Percentiles rank a stretch among this genome's conserved stretches.
phyloP scores from a whole-genome alignment of 73 alveolate species.

The Symbiodinium natans region DNA sequence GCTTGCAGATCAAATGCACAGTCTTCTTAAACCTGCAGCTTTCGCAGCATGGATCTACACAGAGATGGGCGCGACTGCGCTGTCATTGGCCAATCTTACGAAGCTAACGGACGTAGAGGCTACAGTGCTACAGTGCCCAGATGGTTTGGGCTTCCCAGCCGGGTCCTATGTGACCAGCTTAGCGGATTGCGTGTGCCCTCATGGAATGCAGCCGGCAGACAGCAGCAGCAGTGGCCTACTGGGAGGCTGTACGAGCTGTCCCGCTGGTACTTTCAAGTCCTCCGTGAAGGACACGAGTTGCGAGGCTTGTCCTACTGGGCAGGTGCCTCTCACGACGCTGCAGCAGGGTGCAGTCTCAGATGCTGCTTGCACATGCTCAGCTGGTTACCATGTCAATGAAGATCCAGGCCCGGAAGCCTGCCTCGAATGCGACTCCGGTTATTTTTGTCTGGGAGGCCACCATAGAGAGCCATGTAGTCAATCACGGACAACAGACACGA shows the following conservation, averaged over 20 bases:
- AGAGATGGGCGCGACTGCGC: slow-evolving; percentile 2
- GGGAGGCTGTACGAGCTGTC: slow-evolving; percentile 28
- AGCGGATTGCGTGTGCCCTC: slow-evolving; percentile 53
- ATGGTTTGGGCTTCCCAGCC: slow-evolving; percentile 28
- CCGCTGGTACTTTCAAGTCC: slow-evolving; percentile 23
- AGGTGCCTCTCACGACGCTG: slow-evolving; percentile 24
- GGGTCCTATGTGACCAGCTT: slow-evolving; percentile 6
- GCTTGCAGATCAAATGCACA: neutral
- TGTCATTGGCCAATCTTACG: neutral
- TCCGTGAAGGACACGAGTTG: slow-evolving; percentile 31
- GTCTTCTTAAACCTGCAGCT: neutral
- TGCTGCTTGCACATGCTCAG: slow-evolving; percentile 66
- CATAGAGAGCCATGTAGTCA: slow-evolving; percentile 37
- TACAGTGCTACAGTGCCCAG: slow-evolving; percentile 11
- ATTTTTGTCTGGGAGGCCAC: slow-evolving; percentile 51
- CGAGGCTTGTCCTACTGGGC: slow-evolving; percentile 14
- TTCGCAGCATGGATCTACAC: slow-evolving; percentile 31
- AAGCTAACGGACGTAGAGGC: neutral
- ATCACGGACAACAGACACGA: neutral
- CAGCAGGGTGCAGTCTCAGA: slow-evolving; percentile 26
- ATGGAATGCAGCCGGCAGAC: slow-evolving; percentile 47
- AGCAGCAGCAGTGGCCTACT: neutral
- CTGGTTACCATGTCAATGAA: neutral
- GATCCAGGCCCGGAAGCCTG: neutral
- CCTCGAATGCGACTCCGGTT: neutral